Conservation (phyloP, 2,329 filamentous ascomycete genomes). For the Rhinocladiella similis region DNA sequence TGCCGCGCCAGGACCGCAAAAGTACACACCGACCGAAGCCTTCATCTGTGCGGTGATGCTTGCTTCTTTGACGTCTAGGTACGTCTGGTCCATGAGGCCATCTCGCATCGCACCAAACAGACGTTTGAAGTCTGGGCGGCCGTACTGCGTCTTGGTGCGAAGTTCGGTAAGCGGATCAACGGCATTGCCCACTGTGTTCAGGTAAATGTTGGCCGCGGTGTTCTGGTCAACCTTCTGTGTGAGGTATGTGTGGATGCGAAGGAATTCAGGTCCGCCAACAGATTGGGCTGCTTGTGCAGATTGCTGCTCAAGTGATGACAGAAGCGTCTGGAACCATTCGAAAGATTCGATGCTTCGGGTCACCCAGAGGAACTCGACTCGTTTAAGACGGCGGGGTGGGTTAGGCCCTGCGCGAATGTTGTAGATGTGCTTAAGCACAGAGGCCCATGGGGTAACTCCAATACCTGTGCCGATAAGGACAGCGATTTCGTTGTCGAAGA, state of each 20-base stretch:
- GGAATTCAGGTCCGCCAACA: constrained; percentile 66
- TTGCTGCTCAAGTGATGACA: constrained; percentile 87
- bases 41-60: constrained; percentile 64
- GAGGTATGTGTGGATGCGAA: constrained; percentile 97
- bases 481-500: constrained; percentile 87
- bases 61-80: constrained; percentile 76
- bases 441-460: constrained; percentile 82
- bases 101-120: constrained; percentile 83
- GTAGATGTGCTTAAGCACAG: constrained; percentile 96
- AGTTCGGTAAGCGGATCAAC: constrained; percentile 92
- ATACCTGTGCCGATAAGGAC: constrained; percentile 81
- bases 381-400: constrained; percentile 81
- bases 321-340: constrained; percentile 96
- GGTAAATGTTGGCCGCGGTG: constrained; percentile 92
- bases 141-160: constrained; percentile 87
- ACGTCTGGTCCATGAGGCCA: constrained; percentile 80
- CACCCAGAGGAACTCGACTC: constrained; percentile 99
- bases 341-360: constrained; percentile 95
- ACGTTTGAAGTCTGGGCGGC: constrained; percentile 81
- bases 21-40: constrained; percentile 80
- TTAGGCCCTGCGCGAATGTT: constrained; percentile 88
- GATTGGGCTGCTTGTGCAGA: constrained; percentile 68
- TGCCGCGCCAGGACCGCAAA: constrained; percentile 82
- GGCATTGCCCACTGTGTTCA: constrained; percentile 87
- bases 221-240: constrained; percentile 91